These are phyloP conservation scores for Neotropicomus parvogracilis DNA, from an alignment of 1,284 basidiomycete species.

Conservation along the genomic window DNA sequence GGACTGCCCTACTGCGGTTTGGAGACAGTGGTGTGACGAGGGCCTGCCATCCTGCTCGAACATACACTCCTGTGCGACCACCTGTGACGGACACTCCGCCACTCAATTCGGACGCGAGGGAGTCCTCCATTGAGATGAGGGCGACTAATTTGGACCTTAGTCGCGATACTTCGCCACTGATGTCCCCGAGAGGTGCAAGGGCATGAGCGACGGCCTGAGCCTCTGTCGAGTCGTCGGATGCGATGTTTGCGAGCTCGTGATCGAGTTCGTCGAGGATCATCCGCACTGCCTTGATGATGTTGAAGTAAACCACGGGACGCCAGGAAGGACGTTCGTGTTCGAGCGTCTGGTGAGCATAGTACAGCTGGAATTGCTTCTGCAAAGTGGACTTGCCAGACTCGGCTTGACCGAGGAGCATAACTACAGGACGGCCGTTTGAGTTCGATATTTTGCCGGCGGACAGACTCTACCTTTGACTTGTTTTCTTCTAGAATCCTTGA, in stretches of 20 bases:
- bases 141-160: conserved; percentile 58
- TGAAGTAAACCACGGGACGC: conserved; percentile 77
- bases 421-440: conserved; percentile 31
- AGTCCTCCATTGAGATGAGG: conserved; percentile 62
- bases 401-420: conserved; percentile 71
- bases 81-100: conserved; percentile 58
- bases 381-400: conserved; percentile 79
- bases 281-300: conserved; percentile 73
- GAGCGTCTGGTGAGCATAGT: conserved; percentile 66
- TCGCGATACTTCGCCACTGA: conserved; percentile 45
- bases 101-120: conserved; percentile 63
- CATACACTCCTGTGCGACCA: conserved; percentile 58
- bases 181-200: conserved; percentile 33
- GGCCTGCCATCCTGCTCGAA: conserved; percentile 65
- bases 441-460: not conserved
- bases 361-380: conserved; percentile 77
- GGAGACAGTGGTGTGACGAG: conserved; percentile 44
- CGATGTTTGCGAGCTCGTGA: conserved; percentile 44
- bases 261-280: conserved; percentile 74
- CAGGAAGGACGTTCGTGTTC: conserved; percentile 69
- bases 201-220: conserved; percentile 32
- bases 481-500: conserved; percentile 46
- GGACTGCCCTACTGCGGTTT: conserved; percentile 41
- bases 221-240: conserved; percentile 29
- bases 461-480: conserved; percentile 61